Evolutionary conservation across 192 early-diverging fungal species (phyloP).

Genomic region (Polychytrium aggregatum): DNA sequence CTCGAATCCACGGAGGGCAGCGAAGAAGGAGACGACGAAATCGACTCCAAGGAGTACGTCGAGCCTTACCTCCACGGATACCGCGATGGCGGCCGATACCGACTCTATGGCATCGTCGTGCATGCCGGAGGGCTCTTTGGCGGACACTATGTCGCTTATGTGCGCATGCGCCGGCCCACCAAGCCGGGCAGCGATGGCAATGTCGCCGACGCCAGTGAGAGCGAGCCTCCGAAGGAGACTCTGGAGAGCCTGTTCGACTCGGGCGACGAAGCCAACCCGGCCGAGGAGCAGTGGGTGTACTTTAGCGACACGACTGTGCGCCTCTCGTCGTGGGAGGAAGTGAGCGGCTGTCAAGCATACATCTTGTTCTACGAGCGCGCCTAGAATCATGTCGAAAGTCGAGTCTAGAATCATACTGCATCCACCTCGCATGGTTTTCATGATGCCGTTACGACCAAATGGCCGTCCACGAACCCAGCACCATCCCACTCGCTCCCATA

Average conservation of each 20-base stretch:
- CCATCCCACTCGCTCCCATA: too few relatives aligned
- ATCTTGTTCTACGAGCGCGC: constrained; percentile 38
- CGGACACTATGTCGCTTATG: constrained; percentile 34
- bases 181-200: background rate
- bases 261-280: background rate
- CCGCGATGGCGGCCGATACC: constrained; percentile 7
- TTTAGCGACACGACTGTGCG: constrained; percentile 19
- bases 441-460: too few relatives aligned
- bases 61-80: too few relatives aligned
- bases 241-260: background rate
- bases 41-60: too few relatives aligned
- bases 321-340: constrained; percentile 18
- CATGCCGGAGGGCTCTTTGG: constrained; percentile 29
- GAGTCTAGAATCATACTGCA: too few relatives aligned
- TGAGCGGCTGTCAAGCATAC: constrained; percentile 25
- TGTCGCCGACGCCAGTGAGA: background rate
- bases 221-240: background rate
- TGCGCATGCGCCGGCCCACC: constrained; percentile 7
- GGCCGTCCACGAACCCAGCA: too few relatives aligned
- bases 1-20: too few relatives aligned
- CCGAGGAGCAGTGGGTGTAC: constrained; percentile 21
- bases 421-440: too few relatives aligned
- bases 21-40: too few relatives aligned
- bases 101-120: constrained; percentile 33
- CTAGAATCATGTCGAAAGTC: too few relatives aligned